Conservation (phyloP, 179 eudicot species). For the Spergularia azorica region DNA sequence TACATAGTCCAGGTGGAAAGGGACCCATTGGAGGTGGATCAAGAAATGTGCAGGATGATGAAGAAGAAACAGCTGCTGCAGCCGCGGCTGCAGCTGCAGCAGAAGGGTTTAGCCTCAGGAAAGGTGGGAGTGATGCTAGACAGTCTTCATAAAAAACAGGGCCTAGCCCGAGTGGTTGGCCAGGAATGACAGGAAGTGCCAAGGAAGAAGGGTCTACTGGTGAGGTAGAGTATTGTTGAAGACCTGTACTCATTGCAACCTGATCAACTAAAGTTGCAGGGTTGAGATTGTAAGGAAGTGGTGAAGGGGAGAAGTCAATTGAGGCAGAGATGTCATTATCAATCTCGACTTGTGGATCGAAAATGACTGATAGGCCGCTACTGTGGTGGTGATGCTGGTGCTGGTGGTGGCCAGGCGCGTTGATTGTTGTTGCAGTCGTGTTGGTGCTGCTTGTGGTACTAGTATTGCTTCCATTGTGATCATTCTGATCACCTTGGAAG, state of each 20-base stretch:
- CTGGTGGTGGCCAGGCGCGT: constrained; percentile 25
- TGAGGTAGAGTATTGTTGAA: constrained; percentile 28
- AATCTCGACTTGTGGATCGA: constrained; percentile 51
- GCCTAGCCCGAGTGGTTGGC: constrained; percentile 33
- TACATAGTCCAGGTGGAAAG: constrained; percentile 39
- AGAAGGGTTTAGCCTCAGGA: constrained; percentile 42
- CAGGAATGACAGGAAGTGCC: constrained; percentile 39
- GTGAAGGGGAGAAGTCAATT: constrained; percentile 55
- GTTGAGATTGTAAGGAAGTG: constrained; percentile 19
- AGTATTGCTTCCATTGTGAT: constrained; percentile 20
- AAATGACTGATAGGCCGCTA: constrained; percentile 42
- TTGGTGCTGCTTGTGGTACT: constrained; percentile 24
- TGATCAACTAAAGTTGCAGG: constrained; percentile 32
- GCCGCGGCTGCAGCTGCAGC: constrained; percentile 20
- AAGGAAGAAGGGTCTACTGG: constrained; percentile 24
- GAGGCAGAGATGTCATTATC: constrained; percentile 60
- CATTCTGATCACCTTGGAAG: constrained; percentile 30
- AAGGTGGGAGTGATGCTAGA: constrained; percentile 52
- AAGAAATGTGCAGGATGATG: constrained; percentile 39
- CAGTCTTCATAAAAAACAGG: constrained; percentile 59
- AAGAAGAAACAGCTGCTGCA: constrained; percentile 11
- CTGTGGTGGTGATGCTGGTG: constrained; percentile 28
- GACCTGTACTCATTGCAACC: constrained; percentile 22
- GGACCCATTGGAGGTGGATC: constrained; percentile 42
- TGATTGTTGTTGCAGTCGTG: constrained; percentile 8